These are phyloP conservation scores for Deinandra increscens DNA, from an alignment of 129 eudicot genomes.

Conservation along the genomic window DNA sequence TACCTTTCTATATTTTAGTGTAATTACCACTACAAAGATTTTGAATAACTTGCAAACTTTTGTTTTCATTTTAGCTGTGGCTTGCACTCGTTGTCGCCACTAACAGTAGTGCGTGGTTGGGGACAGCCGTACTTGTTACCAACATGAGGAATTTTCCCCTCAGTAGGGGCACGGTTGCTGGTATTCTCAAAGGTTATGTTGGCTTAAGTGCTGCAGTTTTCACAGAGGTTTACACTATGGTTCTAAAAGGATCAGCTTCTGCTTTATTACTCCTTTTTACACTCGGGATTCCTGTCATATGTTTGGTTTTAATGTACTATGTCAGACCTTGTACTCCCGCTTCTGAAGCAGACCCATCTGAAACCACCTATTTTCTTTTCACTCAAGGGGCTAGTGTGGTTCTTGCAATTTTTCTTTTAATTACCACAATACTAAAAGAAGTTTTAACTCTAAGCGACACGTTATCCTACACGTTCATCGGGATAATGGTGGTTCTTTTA, in stretches of 20 bases:
- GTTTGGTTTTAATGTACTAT: constrained; percentile 76
- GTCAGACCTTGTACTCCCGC: constrained; percentile 84
- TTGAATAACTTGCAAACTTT: background rate
- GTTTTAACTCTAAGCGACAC: constrained; percentile 31
- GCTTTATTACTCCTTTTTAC: constrained; percentile 56
- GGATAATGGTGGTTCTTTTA: constrained; percentile 63
- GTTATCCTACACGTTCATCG: constrained; percentile 52
- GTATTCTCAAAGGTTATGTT: constrained; percentile 85
- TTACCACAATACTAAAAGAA: constrained; percentile 67
- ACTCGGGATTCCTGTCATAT: constrained; percentile 63
- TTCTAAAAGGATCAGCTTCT: constrained; percentile 64
- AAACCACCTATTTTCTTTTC: constrained; percentile 69
- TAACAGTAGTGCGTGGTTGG: constrained; percentile 89
- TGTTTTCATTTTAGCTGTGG: constrained; percentile 55
- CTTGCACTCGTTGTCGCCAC: constrained; percentile 77
- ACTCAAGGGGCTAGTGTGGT: constrained; percentile 72
- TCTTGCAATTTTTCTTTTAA: constrained; percentile 71
- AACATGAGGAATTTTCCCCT: constrained; percentile 94
- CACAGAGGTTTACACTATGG: constrained; percentile 69
- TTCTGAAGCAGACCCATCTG: constrained; percentile 65
- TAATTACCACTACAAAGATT: background rate
- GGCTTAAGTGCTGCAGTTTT: constrained; percentile 95
- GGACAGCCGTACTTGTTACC: constrained; percentile 93
- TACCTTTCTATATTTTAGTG: background rate
- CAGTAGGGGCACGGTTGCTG: constrained; percentile 91